These are phyloP conservation scores for Penicillium sp. DNA, from an alignment of 2,329 filamentous ascomycete species.

Conservation along the genomic window DNA sequence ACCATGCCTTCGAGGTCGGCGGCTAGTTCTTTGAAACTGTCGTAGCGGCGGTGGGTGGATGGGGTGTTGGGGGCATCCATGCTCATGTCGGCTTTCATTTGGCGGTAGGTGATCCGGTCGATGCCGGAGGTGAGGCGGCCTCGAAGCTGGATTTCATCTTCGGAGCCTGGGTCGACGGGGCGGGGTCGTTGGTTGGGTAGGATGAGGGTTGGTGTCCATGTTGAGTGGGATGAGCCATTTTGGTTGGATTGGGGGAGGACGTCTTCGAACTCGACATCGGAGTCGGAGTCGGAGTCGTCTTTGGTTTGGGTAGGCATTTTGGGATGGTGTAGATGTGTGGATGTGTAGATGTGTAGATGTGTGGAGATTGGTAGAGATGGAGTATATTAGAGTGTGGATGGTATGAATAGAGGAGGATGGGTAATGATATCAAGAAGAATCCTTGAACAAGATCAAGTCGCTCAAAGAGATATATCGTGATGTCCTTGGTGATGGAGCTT, in stretches of 20 bases:
- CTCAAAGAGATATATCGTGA: neutral
- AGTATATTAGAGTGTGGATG: neutral
- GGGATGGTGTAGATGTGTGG: neutral
- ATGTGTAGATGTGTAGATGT: neutral
- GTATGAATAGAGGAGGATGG: neutral
- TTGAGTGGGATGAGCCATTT: neutral
- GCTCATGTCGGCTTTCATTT: slow-evolving; percentile 39
- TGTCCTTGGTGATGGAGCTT: neutral
- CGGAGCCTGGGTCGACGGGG: slow-evolving; percentile 53
- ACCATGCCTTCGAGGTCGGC: slow-evolving; percentile 69
- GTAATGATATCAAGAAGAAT: neutral
- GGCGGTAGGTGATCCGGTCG: slow-evolving; percentile 19
- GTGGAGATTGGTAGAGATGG: neutral
- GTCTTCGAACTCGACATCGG: slow-evolving; percentile 21
- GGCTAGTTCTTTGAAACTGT: slow-evolving; percentile 64
- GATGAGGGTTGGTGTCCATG: slow-evolving; percentile 29
- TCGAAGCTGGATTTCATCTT: slow-evolving; percentile 49
- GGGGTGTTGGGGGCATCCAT: slow-evolving; percentile 26
- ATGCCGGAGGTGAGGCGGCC: slow-evolving; percentile 15
- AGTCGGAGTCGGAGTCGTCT: slow-evolving; percentile 6
- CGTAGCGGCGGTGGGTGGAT: slow-evolving; percentile 49
- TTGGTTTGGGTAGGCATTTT: slow-evolving; percentile 1
- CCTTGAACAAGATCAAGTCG: neutral
- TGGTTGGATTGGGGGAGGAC: slow-evolving; percentile 9
- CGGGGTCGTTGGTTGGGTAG: slow-evolving; percentile 51